Conservation (phyloP, 2,329 filamentous ascomycete species). For the Lojkania enalia region DNA sequence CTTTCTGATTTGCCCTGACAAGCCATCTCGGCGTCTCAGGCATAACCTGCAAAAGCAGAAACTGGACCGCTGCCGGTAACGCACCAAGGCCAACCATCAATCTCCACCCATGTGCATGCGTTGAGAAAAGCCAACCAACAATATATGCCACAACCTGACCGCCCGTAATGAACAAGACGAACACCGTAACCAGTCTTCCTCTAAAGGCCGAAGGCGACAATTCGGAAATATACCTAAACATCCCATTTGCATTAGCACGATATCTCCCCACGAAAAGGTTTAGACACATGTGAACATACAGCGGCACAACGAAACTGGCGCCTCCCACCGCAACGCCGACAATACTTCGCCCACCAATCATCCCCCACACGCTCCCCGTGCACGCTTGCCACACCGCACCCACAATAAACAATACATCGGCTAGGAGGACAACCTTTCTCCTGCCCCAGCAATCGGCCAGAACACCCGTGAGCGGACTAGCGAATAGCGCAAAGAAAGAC, state of each 20-base stretch:
- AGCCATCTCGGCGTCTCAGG: conserved; percentile 91
- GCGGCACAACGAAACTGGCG: conserved; percentile 78
- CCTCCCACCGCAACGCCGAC: conserved; percentile 75
- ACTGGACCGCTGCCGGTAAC: conserved; percentile 73
- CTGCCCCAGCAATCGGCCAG: conserved; percentile 75
- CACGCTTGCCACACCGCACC: conserved; percentile 69
- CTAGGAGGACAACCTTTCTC: conserved; percentile 77
- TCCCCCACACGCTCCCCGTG: conserved; percentile 60
- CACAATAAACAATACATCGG: conserved; percentile 63
- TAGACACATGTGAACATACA: conserved; percentile 47
- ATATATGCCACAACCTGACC: conserved; percentile 90
- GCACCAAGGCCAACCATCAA: conserved; percentile 91
- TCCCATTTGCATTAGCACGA: neutral
- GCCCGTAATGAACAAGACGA: conserved; percentile 79
- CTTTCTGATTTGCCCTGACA: conserved; percentile 66
- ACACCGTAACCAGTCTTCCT: conserved; percentile 79
- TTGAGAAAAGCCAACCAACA: conserved; percentile 73
- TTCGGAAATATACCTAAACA: conserved; percentile 76
- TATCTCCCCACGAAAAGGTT: neutral
- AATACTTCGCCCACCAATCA: conserved; percentile 69
- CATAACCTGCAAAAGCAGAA: conserved; percentile 68
- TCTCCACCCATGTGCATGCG: conserved; percentile 68
- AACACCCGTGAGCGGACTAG: conserved; percentile 58
- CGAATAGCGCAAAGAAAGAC: conserved; percentile 60
- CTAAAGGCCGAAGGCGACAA: conserved; percentile 75